Evolutionary conservation across 2,329 filamentous ascomycete species (phyloP), one percentile per base, ranked within the genome.

Genomic region (Beauveria varroae): DNA sequence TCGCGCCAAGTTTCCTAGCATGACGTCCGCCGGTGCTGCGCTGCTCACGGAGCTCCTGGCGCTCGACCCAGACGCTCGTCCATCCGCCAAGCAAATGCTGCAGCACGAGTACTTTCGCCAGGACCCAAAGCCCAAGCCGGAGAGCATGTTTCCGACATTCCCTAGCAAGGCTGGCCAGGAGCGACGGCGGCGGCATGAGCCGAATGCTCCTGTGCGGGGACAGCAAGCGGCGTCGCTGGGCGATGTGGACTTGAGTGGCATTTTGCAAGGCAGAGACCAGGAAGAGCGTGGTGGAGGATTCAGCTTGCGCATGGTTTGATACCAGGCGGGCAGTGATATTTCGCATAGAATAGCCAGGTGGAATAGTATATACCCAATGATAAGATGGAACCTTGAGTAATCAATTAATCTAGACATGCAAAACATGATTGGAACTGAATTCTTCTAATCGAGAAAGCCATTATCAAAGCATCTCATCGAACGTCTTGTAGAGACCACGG

Each of bases 141-240:
- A 91, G 71, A 89, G 88, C 68, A 88, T 99, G 87, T 98, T 99
- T 71, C 95, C 95, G 2, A 98, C 95, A 0, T 99, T 98, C 72
- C 95, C 95, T 0, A 95, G 90, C 68, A 97, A 96, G 74, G 95
- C 95, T 0, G 91, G 92, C 1, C 89, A 95, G 78, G 95, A 99
- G 79, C 88, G 87, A 70, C 80, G 92, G 67, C 79, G 90, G 65
- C 80, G 84, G 43, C 80, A 84, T 63, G 85, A 86, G 63, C 95
- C 95, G 1, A 87, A 92, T 72, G 95, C 95, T 7, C 95, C 95
- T 0, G 84, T 83, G 44, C 80, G 93, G 37, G 93, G 92, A 0
- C 86, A 89, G 56, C 84, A 83, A 62, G 85, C 84, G 2, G 78
- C 81, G 0, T 77, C 79, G 5, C 67, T 86, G 3, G 79, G 80